A percentile compares a stretch with the other conserved stretches of the same genome.
Evolutionary conservation across 1,284 basidiomycete species (phyloP).

Genomic region (Grifola frondosa): DNA sequence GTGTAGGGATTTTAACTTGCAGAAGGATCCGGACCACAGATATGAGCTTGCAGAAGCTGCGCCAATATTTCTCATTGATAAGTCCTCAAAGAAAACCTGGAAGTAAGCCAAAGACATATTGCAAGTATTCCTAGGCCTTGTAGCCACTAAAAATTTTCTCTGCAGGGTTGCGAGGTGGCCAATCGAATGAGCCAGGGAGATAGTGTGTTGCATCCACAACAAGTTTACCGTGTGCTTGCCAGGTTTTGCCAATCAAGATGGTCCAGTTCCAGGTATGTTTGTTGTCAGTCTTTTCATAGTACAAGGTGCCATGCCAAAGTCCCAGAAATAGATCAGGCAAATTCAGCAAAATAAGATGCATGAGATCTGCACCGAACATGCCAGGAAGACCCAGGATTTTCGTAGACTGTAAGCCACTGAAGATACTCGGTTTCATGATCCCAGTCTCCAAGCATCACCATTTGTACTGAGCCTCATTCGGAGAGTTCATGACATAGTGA

Average conservation of each 20-base stretch:
- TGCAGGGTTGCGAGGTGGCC: conserved; percentile 28
- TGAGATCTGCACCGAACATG: conserved; percentile 22
- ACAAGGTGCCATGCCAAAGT: conserved; percentile 25
- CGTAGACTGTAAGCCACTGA: conserved; percentile 22
- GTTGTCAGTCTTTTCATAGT: conserved; percentile 28
- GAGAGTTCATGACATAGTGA: conserved; percentile 1
- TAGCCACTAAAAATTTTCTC: conserved; percentile 33
- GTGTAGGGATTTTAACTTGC: conserved; percentile 7
- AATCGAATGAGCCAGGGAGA: conserved; percentile 30
- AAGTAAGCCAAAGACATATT: conserved; percentile 21
- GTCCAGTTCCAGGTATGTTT: conserved; percentile 36
- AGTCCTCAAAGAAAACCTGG: conserved; percentile 21
- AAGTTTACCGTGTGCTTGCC: conserved; percentile 34
- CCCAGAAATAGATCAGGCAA: conserved; percentile 22
- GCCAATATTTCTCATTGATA: conserved; percentile 15
- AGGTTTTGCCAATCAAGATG: conserved; percentile 28
- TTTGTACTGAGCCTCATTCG: conserved; percentile 6
- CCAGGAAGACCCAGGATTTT: conserved; percentile 1
- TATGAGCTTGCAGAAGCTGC: conserved; percentile 25
- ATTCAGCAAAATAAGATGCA: conserved; percentile 34
- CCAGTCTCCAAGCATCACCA: conserved; percentile 19
- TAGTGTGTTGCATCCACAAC: conserved; percentile 17
- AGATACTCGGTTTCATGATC: conserved; percentile 22
- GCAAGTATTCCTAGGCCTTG: conserved; percentile 31
- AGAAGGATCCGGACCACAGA: conserved; percentile 12